These are phyloP conservation scores for Boletus pseudopeckii DNA, from an alignment of 768 basidiomycete genomes.

Conservation along the genomic window DNA sequence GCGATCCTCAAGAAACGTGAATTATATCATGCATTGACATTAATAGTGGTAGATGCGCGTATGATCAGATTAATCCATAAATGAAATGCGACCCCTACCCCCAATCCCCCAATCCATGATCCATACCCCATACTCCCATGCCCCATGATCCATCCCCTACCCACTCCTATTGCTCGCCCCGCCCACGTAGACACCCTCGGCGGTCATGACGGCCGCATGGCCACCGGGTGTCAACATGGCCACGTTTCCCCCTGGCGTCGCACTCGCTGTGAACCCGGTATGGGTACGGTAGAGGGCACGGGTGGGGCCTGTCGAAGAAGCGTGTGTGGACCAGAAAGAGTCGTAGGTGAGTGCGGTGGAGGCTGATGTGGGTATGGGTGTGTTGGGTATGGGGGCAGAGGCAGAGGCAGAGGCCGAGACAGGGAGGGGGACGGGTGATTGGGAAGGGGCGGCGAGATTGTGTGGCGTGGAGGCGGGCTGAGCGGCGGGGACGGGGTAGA, in stretches of 20 bases:
- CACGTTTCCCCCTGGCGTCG: slow-evolving; percentile 24
- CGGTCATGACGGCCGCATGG: slow-evolving; percentile 30
- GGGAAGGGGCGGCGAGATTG: neutral
- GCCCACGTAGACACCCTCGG: slow-evolving; percentile 32
- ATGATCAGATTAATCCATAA: slow-evolving; percentile 27
- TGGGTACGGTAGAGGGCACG: slow-evolving; percentile 31
- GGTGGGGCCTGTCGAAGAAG: slow-evolving; percentile 27
- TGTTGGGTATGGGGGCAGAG: slow-evolving; percentile 1
- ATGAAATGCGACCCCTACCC: neutral
- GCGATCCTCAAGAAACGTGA: neutral
- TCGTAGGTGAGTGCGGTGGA: slow-evolving; percentile 50
- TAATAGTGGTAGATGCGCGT: slow-evolving; percentile 20
- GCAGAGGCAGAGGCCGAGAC: neutral
- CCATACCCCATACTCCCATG: too few species aligned
- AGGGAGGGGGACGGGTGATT: neutral
- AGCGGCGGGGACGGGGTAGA: neutral
- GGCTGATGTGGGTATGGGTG: slow-evolving; percentile 1
- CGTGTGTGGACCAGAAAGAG: slow-evolving; percentile 60
- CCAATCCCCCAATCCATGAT: neutral
- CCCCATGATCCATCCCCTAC: neutral
- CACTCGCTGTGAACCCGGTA: slow-evolving; percentile 27
- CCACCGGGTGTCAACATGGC: slow-evolving; percentile 34
- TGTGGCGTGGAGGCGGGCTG: neutral
- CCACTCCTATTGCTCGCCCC: slow-evolving; percentile 12
- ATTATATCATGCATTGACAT: slow-evolving; percentile 7